A percentile compares a stretch with the other conserved stretches of the same genome.
These are phyloP conservation scores for Coccomyxa subellipsoidea DNA, from an alignment of 163 green algal species.

Conservation along the genomic window DNA sequence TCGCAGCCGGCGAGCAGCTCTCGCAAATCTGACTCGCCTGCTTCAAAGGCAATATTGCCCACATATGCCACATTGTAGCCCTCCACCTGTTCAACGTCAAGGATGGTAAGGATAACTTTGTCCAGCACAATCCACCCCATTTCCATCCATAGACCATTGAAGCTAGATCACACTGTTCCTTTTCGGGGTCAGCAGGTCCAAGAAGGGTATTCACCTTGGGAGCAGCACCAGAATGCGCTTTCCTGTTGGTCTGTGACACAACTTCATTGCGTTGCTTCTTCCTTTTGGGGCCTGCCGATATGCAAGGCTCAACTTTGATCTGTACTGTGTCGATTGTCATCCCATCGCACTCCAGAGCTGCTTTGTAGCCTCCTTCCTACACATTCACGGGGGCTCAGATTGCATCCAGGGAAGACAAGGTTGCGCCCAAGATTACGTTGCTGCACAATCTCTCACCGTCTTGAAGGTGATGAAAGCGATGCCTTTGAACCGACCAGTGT, in stretches of 20 bases:
- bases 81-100: constrained; percentile 31
- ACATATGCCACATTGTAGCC: constrained; percentile 82
- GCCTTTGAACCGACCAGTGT: constrained; percentile 80
- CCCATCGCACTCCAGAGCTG: constrained; percentile 69
- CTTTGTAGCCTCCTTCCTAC: constrained; percentile 57
- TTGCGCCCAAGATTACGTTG: too few relatives aligned
- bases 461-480: constrained; percentile 88
- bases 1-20: constrained; percentile 59
- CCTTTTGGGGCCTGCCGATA: constrained; percentile 32
- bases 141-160: too few relatives aligned
- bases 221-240: neutral
- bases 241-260: neutral
- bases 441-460: constrained; percentile 37
- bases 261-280: neutral
- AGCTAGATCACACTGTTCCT: neutral
- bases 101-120: neutral
- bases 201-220: neutral
- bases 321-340: constrained; percentile 60
- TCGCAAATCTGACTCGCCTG: constrained; percentile 46
- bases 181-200: neutral
- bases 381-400: too few relatives aligned
- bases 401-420: too few relatives aligned
- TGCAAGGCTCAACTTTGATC: constrained; percentile 75
- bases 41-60: constrained; percentile 80
- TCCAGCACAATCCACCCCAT: too few relatives aligned